Evolutionary conservation across 768 basidiomycete genomes (phyloP), one percentile per base, ranked within the genome.

Genomic region (Gelatoporia subvermispora): DNA sequence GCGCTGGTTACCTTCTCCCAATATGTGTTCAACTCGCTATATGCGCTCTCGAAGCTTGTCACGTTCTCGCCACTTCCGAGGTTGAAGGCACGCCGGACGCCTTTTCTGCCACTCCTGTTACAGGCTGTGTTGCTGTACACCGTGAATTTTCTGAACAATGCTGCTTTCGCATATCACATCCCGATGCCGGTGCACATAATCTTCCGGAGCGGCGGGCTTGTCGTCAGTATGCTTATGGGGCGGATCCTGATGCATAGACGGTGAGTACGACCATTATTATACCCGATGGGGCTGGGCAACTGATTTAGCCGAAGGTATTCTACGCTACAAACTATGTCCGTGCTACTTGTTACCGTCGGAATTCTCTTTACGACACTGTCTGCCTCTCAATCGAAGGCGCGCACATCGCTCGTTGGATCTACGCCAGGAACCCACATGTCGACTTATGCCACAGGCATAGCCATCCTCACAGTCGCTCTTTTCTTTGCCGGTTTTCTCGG

Each of bases 101-200:
- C 92, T 4, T 61, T 95, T 17, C 65, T 68, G 8, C 73, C 83
- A 11, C 94, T 94, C 71, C 58, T 87, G 22, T 66, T 83, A 2
- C 93, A 96, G 66, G 93, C 94, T 41, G 73, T 74, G 1, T 72
- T 97, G 31, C 94, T 94, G 68, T 85, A 88, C 51, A 64, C 75
- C 3, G 74, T 92, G 44, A 93, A 89, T 5, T 62, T 88, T 51
- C 71, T 97, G 55, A 97, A 96, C 65, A 96, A 94, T 68, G 80
- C 78, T n/a, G 93, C 91, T 1, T 95, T 97, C 60, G 86, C 77
- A 5, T 93, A 85, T 62, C 67, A 76, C 35, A 85, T 96, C 50
- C 93, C 94, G 18, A 92, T 96, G 81, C 69, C 88, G 0, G 85
- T 97, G 1, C 93, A 97, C 67, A 95, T 97, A 64, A 87, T 97